Evolutionary conservation across 371 early-diverging fungal species (phyloP), one percentile per base, ranked within the genome.

Genomic region (Mortierella sp.): DNA sequence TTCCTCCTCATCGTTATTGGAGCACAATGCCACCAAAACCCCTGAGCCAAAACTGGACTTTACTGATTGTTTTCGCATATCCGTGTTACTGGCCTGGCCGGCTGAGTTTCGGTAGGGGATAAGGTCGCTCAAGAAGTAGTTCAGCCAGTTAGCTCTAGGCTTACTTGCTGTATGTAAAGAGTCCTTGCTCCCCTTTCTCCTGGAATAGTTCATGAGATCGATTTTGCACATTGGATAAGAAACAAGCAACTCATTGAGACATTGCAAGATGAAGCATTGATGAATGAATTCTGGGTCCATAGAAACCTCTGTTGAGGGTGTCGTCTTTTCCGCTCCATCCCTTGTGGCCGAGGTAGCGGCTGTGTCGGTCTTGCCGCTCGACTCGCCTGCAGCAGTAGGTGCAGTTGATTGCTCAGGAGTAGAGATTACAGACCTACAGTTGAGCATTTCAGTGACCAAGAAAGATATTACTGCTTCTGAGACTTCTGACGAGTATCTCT

Each of bases 211-310:
- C 59, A 93, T 90, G 5, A 95, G 84, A 67, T 93, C 93, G 30
- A 89, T 75, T 75, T 94, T 94, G 86, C 94, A 94, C 5, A 91
- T 88, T 22, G 96, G 90, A 84, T 95, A 98, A 3, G 95, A 94
- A 0, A 90, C 87, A 14, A 96, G 87, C 8, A 98, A 86, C 79
- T 98, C 99, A 11, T 93, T 88, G 32, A 98, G 85, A 45, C 92
- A 89, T 83, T 97, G 97, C 62, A 98, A 79, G 40, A 98, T 71
- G 86, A 95, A 96, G 58, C 94, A 93, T 22, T 95, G 92, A 68
- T 93, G 93, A 10, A 92, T 66, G 84, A 90, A 83, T 84, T 88
- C 37, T 61, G 72, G 55, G 12, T 73, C 76, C 49, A 73, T 58
- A 5, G 65, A 22, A 35, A 58, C 69, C 8, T 70, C 71, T 26